A percentile compares a stretch with the other conserved stretches of the same genome.
phyloP scores from a whole-genome alignment of 768 basidiomycete genomes.

The Pulveroboletus sp. region DNA sequence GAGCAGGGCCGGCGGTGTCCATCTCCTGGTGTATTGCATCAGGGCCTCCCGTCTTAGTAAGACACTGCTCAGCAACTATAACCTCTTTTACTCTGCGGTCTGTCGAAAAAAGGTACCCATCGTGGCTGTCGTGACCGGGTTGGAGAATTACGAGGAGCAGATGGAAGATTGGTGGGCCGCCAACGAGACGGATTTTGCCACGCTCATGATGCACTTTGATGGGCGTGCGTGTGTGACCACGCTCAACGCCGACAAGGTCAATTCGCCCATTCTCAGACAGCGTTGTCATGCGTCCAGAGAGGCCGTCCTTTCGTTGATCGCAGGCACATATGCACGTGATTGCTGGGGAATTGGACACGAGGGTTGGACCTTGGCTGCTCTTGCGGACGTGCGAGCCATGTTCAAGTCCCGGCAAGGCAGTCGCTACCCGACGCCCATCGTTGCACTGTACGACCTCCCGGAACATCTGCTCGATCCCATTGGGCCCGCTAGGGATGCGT shows the following conservation, averaged over 20 bases:
- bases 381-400: conserved; percentile 25
- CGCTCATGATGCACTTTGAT: conserved; percentile 30
- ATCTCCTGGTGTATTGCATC: conserved; percentile 31
- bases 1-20: conserved; percentile 24
- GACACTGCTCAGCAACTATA: conserved; percentile 31
- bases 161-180: conserved; percentile 32
- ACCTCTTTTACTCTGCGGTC: conserved; percentile 34
- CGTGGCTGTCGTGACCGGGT: conserved; percentile 34
- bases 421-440: conserved; percentile 12
- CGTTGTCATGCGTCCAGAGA: conserved; percentile 26
- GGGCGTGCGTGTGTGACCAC: conserved; percentile 40
- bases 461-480: conserved; percentile 3
- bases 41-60: conserved; percentile 29
- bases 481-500: conserved; percentile 7
- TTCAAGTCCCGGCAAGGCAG: conserved; percentile 9
- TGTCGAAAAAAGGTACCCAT: conserved; percentile 35
- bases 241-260: conserved; percentile 26
- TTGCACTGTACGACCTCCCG: conserved; percentile 23
- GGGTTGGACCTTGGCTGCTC: conserved; percentile 16
- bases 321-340: conserved; percentile 15
- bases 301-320: conserved; percentile 19
- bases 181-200: conserved; percentile 27
- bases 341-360: conserved; percentile 23
- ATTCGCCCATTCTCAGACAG: conserved; percentile 25
- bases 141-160: conserved; percentile 33